Conservation (phyloP, 257 asterid species). For the Primulina eburnea region DNA sequence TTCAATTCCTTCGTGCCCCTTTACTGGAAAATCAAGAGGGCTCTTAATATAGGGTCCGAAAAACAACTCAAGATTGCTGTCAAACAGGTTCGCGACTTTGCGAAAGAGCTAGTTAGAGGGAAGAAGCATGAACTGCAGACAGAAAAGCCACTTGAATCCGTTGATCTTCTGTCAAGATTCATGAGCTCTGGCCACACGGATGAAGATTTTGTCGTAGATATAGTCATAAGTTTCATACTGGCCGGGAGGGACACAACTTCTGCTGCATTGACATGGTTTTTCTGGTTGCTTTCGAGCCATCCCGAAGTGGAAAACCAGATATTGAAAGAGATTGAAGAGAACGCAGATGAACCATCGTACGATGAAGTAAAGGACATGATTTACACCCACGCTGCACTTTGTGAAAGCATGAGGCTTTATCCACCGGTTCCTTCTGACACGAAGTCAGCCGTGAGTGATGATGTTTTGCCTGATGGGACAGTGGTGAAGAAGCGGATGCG, state of each 20-base stretch:
- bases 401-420: conserved; percentile 26
- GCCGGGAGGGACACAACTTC: conserved; percentile 22
- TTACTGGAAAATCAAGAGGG: conserved; percentile 14
- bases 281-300: conserved; percentile 16
- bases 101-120: conserved; percentile 12
- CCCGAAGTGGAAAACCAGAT: conserved; percentile 23
- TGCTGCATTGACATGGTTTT: conserved; percentile 27
- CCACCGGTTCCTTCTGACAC: conserved; percentile 21
- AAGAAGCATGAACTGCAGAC: conserved; percentile 2
- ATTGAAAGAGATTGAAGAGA: background rate
- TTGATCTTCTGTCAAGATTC: conserved; percentile 24
- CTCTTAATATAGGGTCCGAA: conserved; percentile 23
- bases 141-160: background rate
- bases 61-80: conserved; percentile 4
- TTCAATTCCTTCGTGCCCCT: conserved; percentile 1
- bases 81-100: conserved; percentile 20
- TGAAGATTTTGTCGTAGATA: conserved; percentile 4
- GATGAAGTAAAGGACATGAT: conserved; percentile 9
- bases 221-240: conserved; percentile 18
- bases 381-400: conserved; percentile 23
- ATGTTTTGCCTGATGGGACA: conserved; percentile 25
- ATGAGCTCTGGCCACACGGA: background rate
- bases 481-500: background rate
- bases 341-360: background rate
- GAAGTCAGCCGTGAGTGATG: conserved; percentile 9